Evolutionary conservation across 805 yeast species (phyloP), one percentile per base, ranked within the genome.

Genomic region (Schwanniomyces occidentalis): DNA sequence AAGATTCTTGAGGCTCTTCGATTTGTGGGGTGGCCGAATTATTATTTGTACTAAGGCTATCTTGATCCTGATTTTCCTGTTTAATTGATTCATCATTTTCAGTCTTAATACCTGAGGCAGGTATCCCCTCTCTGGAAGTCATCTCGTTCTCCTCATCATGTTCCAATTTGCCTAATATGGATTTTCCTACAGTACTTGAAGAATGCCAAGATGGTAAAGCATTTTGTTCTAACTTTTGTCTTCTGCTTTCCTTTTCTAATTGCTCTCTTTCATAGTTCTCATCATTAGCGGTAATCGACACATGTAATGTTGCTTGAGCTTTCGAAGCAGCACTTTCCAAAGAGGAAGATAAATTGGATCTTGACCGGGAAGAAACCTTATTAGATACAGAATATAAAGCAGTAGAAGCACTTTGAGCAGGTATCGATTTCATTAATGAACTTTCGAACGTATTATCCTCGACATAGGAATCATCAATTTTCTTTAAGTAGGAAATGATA

Each of bases 171-270:
- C 82, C 85, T 39, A 77, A 58, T 3, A 73, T 70, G 9, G 73
- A 61, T 46, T 80, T 71, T 29, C 95, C 96, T 46, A 91, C 91
- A 0, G 99, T 90, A 54, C 91, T 80, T 48, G 83, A 82, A 45
- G 84, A 79, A 56, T 93, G 96, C 99, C 99, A 93, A 18, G 93
- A 82, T 6, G 99, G 99, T 46, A 93, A 71, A 4, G 96, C 96
- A 56, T 93, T 93, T 59, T 91, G 96, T 54, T 85, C 82, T 58
- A 90, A 71, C 46, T 77, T 73, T 58, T 75, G 82, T 59, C 76
- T 79, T 73, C 75, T 80, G 67, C 69, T 80, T 57, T 85, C 83
- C 53, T 76, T 68, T 48, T 80, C 80, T 53, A 69, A 74, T 49
- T 74, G 73, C 60, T 82, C 89, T 47, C 78, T 75, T 54, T 75